Percentiles rank a stretch among this genome's conserved stretches.
Evolutionary conservation across 768 basidiomycete species (phyloP).

Genomic region (Paxillus rubicundulus): DNA sequence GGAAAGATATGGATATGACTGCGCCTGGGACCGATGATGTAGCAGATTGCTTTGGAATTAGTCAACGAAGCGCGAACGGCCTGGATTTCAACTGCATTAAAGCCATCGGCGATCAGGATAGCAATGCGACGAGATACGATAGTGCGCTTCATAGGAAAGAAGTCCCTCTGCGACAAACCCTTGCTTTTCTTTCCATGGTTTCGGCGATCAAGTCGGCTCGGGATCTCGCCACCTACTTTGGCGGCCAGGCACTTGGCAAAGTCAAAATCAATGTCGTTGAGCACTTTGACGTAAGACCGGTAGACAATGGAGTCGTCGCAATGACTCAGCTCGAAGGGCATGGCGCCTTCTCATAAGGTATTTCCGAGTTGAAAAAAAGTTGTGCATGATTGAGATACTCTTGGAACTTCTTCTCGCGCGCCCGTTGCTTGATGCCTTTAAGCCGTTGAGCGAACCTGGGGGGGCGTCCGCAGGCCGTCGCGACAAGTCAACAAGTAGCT

Average conservation of each 20-base stretch:
- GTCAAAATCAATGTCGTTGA: constrained; percentile 72
- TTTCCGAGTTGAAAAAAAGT: constrained; percentile 82
- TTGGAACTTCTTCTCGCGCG: constrained; percentile 69
- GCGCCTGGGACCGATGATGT: constrained; percentile 68
- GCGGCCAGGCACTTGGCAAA: constrained; percentile 68
- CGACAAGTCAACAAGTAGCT: constrained; percentile 11
- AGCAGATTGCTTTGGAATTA: constrained; percentile 54
- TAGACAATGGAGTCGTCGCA: constrained; percentile 76
- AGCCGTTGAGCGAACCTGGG: constrained; percentile 49
- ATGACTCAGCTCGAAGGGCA: constrained; percentile 83
- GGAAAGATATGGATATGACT: constrained; percentile 43
- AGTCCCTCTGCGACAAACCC: constrained; percentile 60
- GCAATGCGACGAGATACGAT: constrained; percentile 71
- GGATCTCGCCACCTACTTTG: constrained; percentile 60
- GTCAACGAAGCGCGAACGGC: constrained; percentile 54
- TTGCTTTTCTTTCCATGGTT: constrained; percentile 59
- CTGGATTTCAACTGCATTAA: constrained; percentile 57
- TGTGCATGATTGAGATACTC: constrained; percentile 75
- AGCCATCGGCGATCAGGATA: constrained; percentile 74
- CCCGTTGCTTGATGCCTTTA: constrained; percentile 54
- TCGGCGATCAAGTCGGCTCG: constrained; percentile 44
- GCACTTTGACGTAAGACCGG: constrained; percentile 59
- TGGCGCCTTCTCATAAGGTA: constrained; percentile 63
- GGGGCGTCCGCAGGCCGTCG: constrained; percentile 9
- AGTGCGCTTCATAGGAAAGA: constrained; percentile 52